Base-by-base conservation (phyloP, 1,284 basidiomycete species). In the Tilletiaria anomala region DNA sequence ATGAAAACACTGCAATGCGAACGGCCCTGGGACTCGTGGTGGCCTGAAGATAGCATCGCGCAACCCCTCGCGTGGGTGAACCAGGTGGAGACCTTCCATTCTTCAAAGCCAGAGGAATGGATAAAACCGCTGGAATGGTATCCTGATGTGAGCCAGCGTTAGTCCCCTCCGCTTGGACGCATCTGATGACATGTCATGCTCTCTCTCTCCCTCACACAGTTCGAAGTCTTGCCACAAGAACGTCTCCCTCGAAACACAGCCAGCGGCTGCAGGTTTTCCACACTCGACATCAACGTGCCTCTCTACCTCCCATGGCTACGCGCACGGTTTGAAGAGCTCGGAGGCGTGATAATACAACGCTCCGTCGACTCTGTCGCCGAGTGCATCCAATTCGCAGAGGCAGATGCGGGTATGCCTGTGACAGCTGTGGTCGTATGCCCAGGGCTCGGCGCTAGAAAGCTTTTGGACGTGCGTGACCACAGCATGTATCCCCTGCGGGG, bases 261-360 rank as follows among this genome's bases (percentile, higher is more conserved):
- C 1, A 15, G 32, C 24, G 51, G 56, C n/a, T 56, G 53, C 29
- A 48, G 40, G 2, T 54, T 61, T 24, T 43, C 45, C 2, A 61
- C 59, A 3, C 37, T 56, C 24, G 48, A 54, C 43, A 53, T 60
- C 43, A 48, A 53, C 32, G 53, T 59, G 1, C 57, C 57, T 3
- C 26, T 51, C n/a, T 61, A 61, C 35, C 53, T 54, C 23, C 23
- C 23, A 3, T 53, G 47, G 49, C 40, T 61, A 2, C 40, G 46
- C 2, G 31, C 10, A 5, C 48, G 49, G 22, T 50, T 61, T 26
- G 34, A 50, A 11, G 43, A 44, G 10, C 50, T 56, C 17, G 57
- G 55, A 4, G 59, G 55, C 3, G 42, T 47, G 1, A 35, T 52
- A 3, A 29, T 59, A 3, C 32, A 46, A 2, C 15, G 17, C 8